Conservation (phyloP, 495 filamentous ascomycete genomes). For the Melanomma pulvis-pyrius region DNA sequence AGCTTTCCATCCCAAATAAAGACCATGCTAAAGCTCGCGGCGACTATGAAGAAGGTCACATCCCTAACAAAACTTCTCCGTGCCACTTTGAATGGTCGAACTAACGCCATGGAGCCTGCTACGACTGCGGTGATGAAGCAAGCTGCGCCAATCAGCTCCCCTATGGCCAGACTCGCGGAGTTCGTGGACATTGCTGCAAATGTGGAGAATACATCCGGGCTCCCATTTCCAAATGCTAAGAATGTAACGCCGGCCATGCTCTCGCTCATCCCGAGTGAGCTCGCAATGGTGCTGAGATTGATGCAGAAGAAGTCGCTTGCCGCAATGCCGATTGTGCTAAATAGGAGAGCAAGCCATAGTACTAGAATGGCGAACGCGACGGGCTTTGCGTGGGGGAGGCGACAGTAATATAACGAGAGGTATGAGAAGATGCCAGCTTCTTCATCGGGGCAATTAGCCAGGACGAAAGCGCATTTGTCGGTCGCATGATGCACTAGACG, state of each 20-base stretch:
- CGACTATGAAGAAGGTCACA: slow-evolving; percentile 88
- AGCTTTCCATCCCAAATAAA: slow-evolving; percentile 85
- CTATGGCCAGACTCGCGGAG: slow-evolving; percentile 91
- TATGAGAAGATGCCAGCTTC: slow-evolving; percentile 90
- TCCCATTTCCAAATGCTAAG: slow-evolving; percentile 97
- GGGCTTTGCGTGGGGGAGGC: slow-evolving; percentile 66
- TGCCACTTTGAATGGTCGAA: slow-evolving; percentile 88
- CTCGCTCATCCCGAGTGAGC: slow-evolving; percentile 87
- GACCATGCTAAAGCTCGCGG: slow-evolving; percentile 83
- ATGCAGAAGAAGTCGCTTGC: slow-evolving; percentile 98
- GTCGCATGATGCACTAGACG: slow-evolving; percentile 72
- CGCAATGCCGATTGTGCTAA: slow-evolving; percentile 97
- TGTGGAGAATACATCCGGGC: slow-evolving; percentile 97
- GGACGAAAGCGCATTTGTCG: slow-evolving; percentile 87
- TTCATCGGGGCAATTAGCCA: slow-evolving; percentile 80
- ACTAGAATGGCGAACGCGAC: slow-evolving; percentile 77
- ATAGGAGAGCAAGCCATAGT: slow-evolving; percentile 85
- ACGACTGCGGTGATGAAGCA: slow-evolving; percentile 97
- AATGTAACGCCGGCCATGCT: slow-evolving; percentile 97
- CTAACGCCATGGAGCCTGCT: slow-evolving; percentile 95
- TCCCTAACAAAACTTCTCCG: slow-evolving; percentile 88
- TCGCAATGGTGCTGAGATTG: slow-evolving; percentile 90
- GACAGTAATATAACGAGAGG: slow-evolving; percentile 90
- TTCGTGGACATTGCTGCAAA: slow-evolving; percentile 98
- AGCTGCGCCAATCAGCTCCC: slow-evolving; percentile 93